Evolutionary conservation across 495 filamentous ascomycete species (phyloP).

Genomic region (Daldinia grandis): DNA sequence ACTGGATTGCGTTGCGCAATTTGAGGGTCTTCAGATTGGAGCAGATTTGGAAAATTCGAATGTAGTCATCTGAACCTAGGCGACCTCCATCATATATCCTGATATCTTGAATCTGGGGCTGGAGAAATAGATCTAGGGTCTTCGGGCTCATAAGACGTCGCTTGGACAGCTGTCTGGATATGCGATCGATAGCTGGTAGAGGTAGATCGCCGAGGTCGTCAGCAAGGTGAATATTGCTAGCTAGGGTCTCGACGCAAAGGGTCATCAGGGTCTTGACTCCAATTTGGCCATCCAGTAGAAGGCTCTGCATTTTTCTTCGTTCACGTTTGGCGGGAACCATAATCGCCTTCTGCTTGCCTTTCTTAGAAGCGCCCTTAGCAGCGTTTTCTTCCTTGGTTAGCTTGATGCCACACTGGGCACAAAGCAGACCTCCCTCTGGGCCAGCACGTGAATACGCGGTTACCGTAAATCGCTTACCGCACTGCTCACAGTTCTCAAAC

Average conservation of each 20-base stretch:
- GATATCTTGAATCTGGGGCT: conserved; percentile 69
- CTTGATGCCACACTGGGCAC: conserved; percentile 83
- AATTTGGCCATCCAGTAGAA: conserved; percentile 75
- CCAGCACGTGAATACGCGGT: conserved; percentile 88
- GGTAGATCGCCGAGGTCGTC: conserved; percentile 87
- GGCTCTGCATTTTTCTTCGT: conserved; percentile 78
- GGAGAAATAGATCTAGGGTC: conserved; percentile 81
- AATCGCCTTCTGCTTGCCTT: conserved; percentile 50
- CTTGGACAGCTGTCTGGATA: conserved; percentile 84
- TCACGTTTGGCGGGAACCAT: conserved; percentile 52
- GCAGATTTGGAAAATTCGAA: conserved; percentile 79
- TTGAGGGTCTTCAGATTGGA: conserved; percentile 73
- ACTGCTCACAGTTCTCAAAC: conserved; percentile 85
- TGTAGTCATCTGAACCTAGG: conserved; percentile 76
- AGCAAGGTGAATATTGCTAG: conserved; percentile 80
- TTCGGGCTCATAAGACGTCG: conserved; percentile 72
- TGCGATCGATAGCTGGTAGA: conserved; percentile 68
- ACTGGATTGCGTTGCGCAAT: conserved; percentile 81
- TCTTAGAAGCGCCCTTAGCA: conserved; percentile 55
- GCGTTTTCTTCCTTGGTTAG: conserved; percentile 69
- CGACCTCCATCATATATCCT: conserved; percentile 82
- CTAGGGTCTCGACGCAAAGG: conserved; percentile 85
- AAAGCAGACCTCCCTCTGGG: conserved; percentile 83
- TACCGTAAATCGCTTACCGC: conserved; percentile 90
- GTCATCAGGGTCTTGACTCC: conserved; percentile 79